Evolutionary conservation across 192 early-diverging fungal species (phyloP), one percentile per base, ranked within the genome.

Genomic region (Entomortierella chlamydospora): DNA sequence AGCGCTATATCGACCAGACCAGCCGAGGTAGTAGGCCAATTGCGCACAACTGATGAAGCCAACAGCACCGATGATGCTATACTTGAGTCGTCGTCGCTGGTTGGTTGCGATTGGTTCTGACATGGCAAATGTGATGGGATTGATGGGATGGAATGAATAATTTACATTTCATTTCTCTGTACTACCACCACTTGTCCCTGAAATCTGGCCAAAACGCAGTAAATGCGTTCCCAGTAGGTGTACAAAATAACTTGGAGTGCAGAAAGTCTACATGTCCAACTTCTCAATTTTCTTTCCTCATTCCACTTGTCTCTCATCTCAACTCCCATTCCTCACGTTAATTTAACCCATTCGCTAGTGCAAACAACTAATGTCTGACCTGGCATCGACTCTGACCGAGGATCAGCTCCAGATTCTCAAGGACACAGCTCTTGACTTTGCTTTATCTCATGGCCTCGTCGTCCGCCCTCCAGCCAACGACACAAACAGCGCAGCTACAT

Each of bases 371-470:
- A 79, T 79, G 76, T 25, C 62, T 22, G 57, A 79, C 57, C 52
- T 70, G n/a, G 76, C 68, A 42, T 60, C 77, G 4, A 68, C 45
- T 0, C n/a, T 83, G 25, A 77, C 70, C 10, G 37, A 82, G 10
- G 59, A 65, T 12, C 63, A 85, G 55, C 71, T 90, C 37, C 57
- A 68, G 8, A 53, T 64, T 43, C 69, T 91, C 25, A 76, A 84
- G 41, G 84, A 85, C 50, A 73, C 82, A 23, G 93, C 93, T 0
- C 86, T 95, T 2, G 95, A 97, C 85, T 97, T 92, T 92, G 88
- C 94, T 6, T 77, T 95, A 7, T 83, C 93, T 12, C 91, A 97
- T 66, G 95, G 95, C 13, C 69, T 97, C 12, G 84, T 94, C n/a
- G 86, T 97, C 37, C 89, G 89, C 4, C 89, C 93, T 34, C 84